Evolutionary conservation across 73 alveolate genomes (phyloP).

Genomic region (Blepharisma japonicum): DNA sequence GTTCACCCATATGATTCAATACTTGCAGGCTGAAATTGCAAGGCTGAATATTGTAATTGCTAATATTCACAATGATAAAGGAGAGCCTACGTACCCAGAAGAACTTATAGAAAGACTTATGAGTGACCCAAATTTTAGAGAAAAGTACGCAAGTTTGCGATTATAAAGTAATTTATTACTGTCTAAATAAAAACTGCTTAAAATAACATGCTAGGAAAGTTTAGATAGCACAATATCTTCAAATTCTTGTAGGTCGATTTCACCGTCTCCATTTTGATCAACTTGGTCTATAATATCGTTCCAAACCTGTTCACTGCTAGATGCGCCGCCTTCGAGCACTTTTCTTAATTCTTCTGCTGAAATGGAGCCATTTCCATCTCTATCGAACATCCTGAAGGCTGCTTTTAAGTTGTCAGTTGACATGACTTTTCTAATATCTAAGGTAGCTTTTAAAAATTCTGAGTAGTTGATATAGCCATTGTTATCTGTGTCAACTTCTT

Average conservation of each 20-base stretch:
- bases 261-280: conserved; percentile 31
- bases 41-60: conserved; percentile 6
- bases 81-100: too few species aligned
- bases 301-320: conserved; percentile 1
- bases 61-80: conserved; percentile 5
- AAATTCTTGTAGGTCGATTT: conserved; percentile 18
- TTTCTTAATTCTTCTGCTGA: background rate
- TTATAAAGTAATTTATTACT: too few species aligned
- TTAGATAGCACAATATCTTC: conserved; percentile 12
- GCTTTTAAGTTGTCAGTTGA: background rate
- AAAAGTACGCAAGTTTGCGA: too few species aligned
- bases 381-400: conserved; percentile 28
- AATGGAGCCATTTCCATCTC: conserved; percentile 25
- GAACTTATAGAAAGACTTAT: too few species aligned
- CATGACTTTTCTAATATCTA: conserved; percentile 24
- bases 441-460: conserved; percentile 6
- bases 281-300: conserved; percentile 10
- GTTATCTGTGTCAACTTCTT: conserved; percentile 33
- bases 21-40: conserved; percentile 28
- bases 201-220: too few species aligned
- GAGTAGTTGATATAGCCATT: conserved; percentile 25
- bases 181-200: too few species aligned
- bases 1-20: conserved; percentile 29
- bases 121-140: too few species aligned
- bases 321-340: conserved; percentile 3